phyloP scores from a whole-genome alignment of 2,329 filamentous ascomycete genomes.

The Exserohilum rostratum region DNA sequence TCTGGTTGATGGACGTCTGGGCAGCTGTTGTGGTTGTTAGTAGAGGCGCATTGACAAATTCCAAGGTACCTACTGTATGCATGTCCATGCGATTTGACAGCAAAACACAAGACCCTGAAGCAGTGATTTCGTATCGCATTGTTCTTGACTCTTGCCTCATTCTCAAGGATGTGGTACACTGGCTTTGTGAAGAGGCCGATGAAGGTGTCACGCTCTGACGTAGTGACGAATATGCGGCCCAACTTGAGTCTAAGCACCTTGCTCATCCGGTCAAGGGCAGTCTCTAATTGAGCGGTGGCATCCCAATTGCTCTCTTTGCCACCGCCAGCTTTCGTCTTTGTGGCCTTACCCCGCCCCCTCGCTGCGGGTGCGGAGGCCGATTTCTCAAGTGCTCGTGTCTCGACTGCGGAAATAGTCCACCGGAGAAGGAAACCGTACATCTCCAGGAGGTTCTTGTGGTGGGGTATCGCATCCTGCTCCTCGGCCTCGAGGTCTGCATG shows the following conservation, averaged over 20 bases:
- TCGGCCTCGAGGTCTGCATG: conserved; percentile 88
- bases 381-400: conserved; percentile 92
- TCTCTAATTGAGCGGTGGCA: conserved; percentile 83
- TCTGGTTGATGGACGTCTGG: conserved; percentile 97
- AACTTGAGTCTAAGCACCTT: conserved; percentile 94
- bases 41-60: neutral
- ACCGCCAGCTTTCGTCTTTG: conserved; percentile 68
- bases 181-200: conserved; percentile 89
- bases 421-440: conserved; percentile 93
- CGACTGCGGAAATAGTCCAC: conserved; percentile 94
- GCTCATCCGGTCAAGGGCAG: conserved; percentile 90
- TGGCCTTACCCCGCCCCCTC: conserved; percentile 73
- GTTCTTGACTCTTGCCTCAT: conserved; percentile 88
- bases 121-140: conserved; percentile 92
- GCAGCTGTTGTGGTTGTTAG: conserved; percentile 65
- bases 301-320: conserved; percentile 83
- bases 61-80: conserved; percentile 75
- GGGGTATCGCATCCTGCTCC: conserved; percentile 76
- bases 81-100: conserved; percentile 96
- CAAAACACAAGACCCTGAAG: conserved; percentile 95
- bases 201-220: conserved; percentile 94
- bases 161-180: conserved; percentile 92
- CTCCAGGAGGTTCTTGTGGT: conserved; percentile 91
- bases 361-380: conserved; percentile 72
- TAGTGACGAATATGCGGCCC: conserved; percentile 91